Evolutionary conservation across 345 rosid genomes (phyloP), one percentile per base, ranked within the genome.

Genomic region (Arabidopsis suecica): DNA sequence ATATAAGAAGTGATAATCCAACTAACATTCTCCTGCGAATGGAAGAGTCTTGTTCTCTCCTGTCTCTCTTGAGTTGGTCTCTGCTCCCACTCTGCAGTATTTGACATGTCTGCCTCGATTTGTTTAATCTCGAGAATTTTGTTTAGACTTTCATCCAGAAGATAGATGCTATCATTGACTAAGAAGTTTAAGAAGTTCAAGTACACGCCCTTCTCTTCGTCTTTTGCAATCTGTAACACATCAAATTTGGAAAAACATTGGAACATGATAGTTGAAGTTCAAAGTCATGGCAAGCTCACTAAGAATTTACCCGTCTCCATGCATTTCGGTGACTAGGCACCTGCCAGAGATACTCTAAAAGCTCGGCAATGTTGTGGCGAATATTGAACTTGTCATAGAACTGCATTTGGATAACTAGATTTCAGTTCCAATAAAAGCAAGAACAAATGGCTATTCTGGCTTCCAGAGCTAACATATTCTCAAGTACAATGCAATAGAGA

Each of bases 201-300:
- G 80, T 96, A 96, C 72, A 93, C 96, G 57, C 99, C 99, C 91
- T 96, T 96, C 68, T 96, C 99, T 83, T 96, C 98, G 84, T 93
- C 97, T 82, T 86, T 96, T 6, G 97, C 99, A 81, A 96, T 96
- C 99, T 96, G 94, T 50, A 87, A 80, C 28, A 36, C 13, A 62
- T 55, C 48, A 72, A 53, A 47, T 44, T 53, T 47, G 37, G 11
- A 37, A 38, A 37, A 38, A 37, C 41, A 20, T 3, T 11, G 44
- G 37, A 51, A 34, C 23, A 75, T 65, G 50, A 57, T 45, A 47
- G 62, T 23, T 25, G 44, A 64, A 53, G 32, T 18, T 61, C 65
- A 73, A 50, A 68, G 37, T 62, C 75, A 55, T 38, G 23, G 49
- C n/a, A 25, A 9, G 45, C 55, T 30, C 69, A 61, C 49, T 51